Evolutionary conservation across 2,329 filamentous ascomycete genomes (phyloP).

Genomic region (Aureobasidium sp.): DNA sequence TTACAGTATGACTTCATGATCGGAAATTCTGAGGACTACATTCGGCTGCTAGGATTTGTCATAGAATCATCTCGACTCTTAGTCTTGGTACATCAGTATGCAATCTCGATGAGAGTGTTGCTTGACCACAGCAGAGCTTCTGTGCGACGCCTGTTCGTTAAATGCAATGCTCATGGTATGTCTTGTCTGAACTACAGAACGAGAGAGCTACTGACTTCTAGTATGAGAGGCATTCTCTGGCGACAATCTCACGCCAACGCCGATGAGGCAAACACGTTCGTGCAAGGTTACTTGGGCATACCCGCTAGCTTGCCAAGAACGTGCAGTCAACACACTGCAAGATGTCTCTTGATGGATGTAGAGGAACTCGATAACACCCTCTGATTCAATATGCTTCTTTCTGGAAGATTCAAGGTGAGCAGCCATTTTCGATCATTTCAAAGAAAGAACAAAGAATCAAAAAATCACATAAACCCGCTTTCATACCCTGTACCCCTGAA

Average conservation of each 20-base stretch:
- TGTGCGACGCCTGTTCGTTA: not conserved
- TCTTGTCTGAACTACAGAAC: not conserved
- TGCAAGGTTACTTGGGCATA: not conserved
- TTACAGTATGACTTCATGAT: not conserved
- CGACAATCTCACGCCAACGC: not conserved
- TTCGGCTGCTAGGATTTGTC: not conserved
- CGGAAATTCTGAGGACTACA: no score
- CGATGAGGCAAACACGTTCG: not conserved
- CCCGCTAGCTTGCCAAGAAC: not conserved
- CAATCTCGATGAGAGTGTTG: not conserved
- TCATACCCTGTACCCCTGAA: no score
- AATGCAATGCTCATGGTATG: not conserved
- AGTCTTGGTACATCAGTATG: not conserved
- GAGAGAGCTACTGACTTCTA: not conserved
- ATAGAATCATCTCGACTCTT: not conserved
- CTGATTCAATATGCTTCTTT: not conserved
- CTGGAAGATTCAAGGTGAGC: not conserved
- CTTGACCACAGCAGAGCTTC: not conserved
- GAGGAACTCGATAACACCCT: not conserved
- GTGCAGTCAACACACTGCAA: not conserved
- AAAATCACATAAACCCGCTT: not conserved
- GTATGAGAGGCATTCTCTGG: not conserved
- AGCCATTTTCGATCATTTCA: not conserved
- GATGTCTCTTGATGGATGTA: not conserved
- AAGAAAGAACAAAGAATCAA: not conserved